Evolutionary conservation across 495 filamentous ascomycete species (phyloP), one percentile per base, ranked within the genome.

Genomic region (Aspergillus ostianus): DNA sequence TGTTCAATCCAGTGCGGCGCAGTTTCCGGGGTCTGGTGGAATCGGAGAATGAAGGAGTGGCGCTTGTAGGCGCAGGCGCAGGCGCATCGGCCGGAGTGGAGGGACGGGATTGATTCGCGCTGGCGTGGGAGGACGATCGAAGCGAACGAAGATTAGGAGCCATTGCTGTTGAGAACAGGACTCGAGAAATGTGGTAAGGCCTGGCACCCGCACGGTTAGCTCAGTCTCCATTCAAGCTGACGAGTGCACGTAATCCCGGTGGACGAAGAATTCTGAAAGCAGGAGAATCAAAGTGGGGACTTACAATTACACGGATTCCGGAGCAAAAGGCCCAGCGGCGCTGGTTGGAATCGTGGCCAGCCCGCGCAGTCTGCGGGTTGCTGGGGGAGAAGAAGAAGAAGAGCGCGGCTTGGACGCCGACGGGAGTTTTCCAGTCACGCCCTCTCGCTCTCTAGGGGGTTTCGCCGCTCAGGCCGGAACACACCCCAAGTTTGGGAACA

Each of bases 341-440:
- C 71, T 64, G 69, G 57, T 64, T 60, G 67, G 59, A 67, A 64
- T 69, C 64, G 71, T 70, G 71, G 68, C 62, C 65, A 70, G 64
- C 67, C 69, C 71, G 67, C 69, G 71, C 65, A 53, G 59, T 63
- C 58, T 64, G 63, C 68, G 66, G 68, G 68, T 66, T 66, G 59
- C 62, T 62, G 66, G 65, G 62, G 62, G 64, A 62, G 67, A 69
- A 64, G 62, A 67, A 64, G 62, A 67, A 64, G 64, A 56, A 59
- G 61, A 41, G 15, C 63, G 64, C 67, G 68, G 67, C 60, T 56
- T 63, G 47, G 20, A 55, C 60, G 29, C 36, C 51, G 54, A 65
- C 57, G 60, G 64, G 64, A 72, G 64, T 63, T 63, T 68, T 68
- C 66, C 55, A 69, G 64, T 64, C 64, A 67, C 64, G 58, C 64